phyloP scores from a whole-genome alignment of 1,139 yeast species.

The Geotrichum citri-aurantii region DNA sequence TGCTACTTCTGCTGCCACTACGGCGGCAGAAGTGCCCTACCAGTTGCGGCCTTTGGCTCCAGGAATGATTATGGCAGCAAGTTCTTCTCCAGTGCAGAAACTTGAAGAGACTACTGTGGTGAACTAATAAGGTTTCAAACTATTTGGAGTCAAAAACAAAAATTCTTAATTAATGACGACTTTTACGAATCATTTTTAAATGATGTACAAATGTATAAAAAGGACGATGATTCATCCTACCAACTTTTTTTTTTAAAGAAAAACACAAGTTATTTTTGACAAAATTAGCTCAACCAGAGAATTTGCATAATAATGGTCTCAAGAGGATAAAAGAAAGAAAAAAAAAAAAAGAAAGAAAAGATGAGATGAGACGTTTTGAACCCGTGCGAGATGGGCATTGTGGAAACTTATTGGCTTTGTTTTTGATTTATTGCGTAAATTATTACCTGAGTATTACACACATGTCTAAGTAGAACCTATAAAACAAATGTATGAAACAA shows the following conservation, averaged over 20 bases:
- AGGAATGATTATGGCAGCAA: not conserved
- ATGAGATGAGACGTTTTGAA: not conserved
- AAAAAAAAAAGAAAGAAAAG: not conserved
- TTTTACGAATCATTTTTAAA: not conserved
- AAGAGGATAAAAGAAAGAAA: not conserved
- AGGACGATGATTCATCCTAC: not conserved
- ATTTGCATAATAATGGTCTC: too few relatives aligned
- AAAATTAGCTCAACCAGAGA: too few relatives aligned
- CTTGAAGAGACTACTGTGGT: not conserved
- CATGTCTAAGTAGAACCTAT: not conserved
- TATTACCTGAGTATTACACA: not conserved
- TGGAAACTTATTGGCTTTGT: not conserved
- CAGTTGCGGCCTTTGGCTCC: not conserved
- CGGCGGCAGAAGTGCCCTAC: not conserved
- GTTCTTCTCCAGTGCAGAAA: not conserved
- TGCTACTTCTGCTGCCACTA: not conserved
- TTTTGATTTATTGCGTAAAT: not conserved
- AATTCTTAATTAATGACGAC: not conserved
- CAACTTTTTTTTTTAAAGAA: not conserved
- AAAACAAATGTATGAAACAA: not conserved
- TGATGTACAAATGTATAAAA: not conserved
- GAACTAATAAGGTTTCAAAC: not conserved
- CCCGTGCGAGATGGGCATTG: not conserved
- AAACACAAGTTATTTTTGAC: not conserved
- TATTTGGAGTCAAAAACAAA: not conserved